Evolutionary conservation across 1,284 basidiomycete species (phyloP), one percentile per base, ranked within the genome.

Genomic region (Sanghuangporus sanghuang): DNA sequence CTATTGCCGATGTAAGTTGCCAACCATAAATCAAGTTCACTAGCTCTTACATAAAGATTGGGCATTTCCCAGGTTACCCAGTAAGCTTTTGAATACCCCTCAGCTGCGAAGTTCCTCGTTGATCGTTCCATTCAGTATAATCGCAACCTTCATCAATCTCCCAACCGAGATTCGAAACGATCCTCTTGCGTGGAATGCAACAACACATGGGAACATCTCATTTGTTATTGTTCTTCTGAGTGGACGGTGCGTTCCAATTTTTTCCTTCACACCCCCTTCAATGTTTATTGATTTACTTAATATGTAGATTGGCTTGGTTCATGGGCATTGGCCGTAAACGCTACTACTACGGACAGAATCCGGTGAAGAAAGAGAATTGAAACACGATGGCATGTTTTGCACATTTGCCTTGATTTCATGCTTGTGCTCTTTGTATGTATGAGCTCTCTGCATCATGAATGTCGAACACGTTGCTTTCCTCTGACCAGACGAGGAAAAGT

Each of bases 151-250:
- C 69, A 66, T 83, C 59, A 81, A 80, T 9, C 79, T 91, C 32
- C 90, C 90, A 0, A 68, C 72, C 42, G 75, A 81, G n/a, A 71
- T 90, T 65, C 80, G 79, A 57, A 85, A 79, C 66, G 75, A 75
- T 32, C 75, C 82, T 49, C 69, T 71, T 9, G 69, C 71, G 12
- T 92, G 89, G 90, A 91, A 91, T 72, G 71, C 79, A 16, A 86
- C 83, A 77, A 89, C 85, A 0, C 89, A 91, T 68, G 90, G 89
- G 38, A 92, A 90, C 70, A 85, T 91, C 69, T 85, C 87, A 2
- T 76, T 84, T 63, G 81, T 83, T 21, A 65, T 85, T 40, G 74
- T 86, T 46, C 76, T 91, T 53, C 79, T 23, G 59, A 63, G 76
- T 39, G 78, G 78, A 66, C 81, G 89, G 88, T 87, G 70, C 58